Conservation (phyloP, 805 yeast genomes). For the Metschnikowia aberdeeniae region DNA sequence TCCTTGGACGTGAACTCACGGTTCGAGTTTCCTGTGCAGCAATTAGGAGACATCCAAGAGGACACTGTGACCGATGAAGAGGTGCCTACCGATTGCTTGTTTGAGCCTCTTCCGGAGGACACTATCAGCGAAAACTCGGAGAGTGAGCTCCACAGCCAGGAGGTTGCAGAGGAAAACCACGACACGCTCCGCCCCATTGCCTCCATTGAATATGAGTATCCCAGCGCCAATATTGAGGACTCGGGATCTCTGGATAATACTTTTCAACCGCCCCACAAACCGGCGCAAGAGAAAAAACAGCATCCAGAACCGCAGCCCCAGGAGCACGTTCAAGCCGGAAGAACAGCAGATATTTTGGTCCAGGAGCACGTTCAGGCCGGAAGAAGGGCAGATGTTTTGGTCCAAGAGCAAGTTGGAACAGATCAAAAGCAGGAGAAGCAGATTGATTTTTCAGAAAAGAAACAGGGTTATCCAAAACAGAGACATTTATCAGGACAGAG, state of each 20-base stretch:
- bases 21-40: conserved; percentile 11
- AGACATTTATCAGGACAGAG: no score
- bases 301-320: no score
- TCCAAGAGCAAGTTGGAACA: no score
- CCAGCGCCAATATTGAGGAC: not conserved
- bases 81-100: not conserved
- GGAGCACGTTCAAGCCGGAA: no score
- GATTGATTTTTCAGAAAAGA: no score
- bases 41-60: conserved; percentile 1
- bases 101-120: no score
- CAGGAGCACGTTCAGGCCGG: no score
- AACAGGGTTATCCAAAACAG: no score
- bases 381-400: no score
- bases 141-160: not conserved
- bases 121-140: not conserved
- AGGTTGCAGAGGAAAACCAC: not conserved
- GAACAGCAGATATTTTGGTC: no score
- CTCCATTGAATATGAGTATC: not conserved
- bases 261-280: no score
- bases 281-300: not conserved
- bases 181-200: conserved; percentile 1
- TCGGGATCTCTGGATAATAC: not conserved
- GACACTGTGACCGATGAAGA: not conserved
- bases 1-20: conserved; percentile 10
- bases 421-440: no score